phyloP scores from a whole-genome alignment of 345 rosid species.

The Angophora floribunda region DNA sequence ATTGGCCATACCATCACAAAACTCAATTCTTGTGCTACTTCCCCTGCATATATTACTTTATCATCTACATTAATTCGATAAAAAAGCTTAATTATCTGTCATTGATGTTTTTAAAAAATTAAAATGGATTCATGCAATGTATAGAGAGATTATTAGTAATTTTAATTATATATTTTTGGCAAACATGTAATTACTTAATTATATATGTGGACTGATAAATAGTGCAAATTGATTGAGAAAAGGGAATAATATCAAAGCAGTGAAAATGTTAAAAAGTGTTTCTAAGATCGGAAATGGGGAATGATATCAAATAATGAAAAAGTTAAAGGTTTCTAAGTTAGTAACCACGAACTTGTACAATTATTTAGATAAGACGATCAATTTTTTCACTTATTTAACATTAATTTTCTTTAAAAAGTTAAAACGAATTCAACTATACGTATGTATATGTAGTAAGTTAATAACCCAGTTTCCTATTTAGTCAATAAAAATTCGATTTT shows the following conservation, averaged over 20 bases:
- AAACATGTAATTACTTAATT: background rate
- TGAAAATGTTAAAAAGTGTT: background rate
- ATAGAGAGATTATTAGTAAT: rapidly evolving
- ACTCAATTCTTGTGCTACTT: background rate
- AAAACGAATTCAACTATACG: background rate
- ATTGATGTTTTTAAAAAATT: background rate
- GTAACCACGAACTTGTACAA: background rate
- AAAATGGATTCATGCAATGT: background rate
- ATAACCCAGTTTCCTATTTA: background rate
- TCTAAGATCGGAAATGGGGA: background rate
- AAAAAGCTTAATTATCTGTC: background rate
- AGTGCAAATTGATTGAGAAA: rapidly evolving
- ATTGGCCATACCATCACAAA: background rate
- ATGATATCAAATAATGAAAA: background rate
- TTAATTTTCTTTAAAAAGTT: background rate
- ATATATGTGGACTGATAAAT: rapidly evolving
- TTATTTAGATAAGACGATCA: background rate
- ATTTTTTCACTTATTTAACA: background rate
- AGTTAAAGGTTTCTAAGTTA: background rate
- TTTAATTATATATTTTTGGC: background rate
- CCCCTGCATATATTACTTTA: background rate
- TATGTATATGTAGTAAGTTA: background rate
- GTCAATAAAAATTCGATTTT: background rate
- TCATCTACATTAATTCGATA: background rate
- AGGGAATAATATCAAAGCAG: background rate